Evolutionary conservation across 345 rosid species (phyloP).

Genomic region (sweet orange (Citrus sinensis)): DVS_A1.0 CM039163.1:42021001-42021500

Average conservation of each 20-base stretch:
- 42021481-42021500: constrained; percentile 36
- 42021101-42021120: constrained; percentile 53
- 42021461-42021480: constrained; percentile 52
- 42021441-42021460: constrained; percentile 56
- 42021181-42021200: constrained; percentile 87
- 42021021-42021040: constrained; percentile 34
- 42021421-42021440: constrained; percentile 54
- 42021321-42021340: constrained; percentile 76
- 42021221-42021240: constrained; percentile 64
- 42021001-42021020: constrained; percentile 34
- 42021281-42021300: constrained; percentile 74
- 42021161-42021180: constrained; percentile 78
- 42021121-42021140: constrained; percentile 88
- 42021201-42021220: constrained; percentile 65
- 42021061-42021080: constrained; percentile 96
- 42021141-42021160: constrained; percentile 82
- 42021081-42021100: constrained; percentile 50
- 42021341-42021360: constrained; percentile 82
- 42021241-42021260: constrained; percentile 87
- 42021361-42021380: constrained; percentile 77
- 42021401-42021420: constrained; percentile 47
- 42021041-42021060: constrained; percentile 64
- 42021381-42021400: constrained; percentile 74
- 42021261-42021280: constrained; percentile 67
- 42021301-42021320: constrained; percentile 53